phyloP scores from a whole-genome alignment of 352 stramenopile species.

The Phytophthora agathidicida region DNA sequence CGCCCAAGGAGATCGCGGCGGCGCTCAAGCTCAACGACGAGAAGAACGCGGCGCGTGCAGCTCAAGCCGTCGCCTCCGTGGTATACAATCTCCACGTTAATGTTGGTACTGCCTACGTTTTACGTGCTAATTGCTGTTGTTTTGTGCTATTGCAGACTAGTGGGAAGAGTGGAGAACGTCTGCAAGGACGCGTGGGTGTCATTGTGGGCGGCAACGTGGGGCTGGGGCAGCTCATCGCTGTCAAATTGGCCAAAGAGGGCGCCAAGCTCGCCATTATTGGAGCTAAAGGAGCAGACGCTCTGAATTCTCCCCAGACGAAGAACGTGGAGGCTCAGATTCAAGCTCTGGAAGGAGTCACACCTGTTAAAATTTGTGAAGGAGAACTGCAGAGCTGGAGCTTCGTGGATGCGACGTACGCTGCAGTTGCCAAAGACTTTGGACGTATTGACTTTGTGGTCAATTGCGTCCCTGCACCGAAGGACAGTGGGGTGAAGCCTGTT shows the following conservation, averaged over 20 bases:
- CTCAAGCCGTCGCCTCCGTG: conserved; percentile 66
- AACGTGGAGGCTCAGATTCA: conserved; percentile 50
- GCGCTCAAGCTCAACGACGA: conserved; percentile 75
- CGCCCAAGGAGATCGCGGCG: conserved; percentile 65
- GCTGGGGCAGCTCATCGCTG: conserved; percentile 63
- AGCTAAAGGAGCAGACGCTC: conserved; percentile 20
- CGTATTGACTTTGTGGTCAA: conserved; percentile 82
- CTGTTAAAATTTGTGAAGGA: conserved; percentile 47
- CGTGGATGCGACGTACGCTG: conserved; percentile 48
- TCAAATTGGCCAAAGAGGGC: conserved; percentile 68
- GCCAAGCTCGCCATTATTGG: conserved; percentile 61
- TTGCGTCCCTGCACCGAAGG: conserved; percentile 47
- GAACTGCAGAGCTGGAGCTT: conserved; percentile 62
- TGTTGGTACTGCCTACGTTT: background rate
- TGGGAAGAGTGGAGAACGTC: conserved; percentile 54
- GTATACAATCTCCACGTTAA: conserved; percentile 22
- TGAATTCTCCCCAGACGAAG: conserved; percentile 31
- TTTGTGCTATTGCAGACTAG: conserved; percentile 42
- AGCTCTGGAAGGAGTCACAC: conserved; percentile 14
- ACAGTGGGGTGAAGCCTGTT: conserved; percentile 37
- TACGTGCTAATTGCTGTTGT: conserved; percentile 8
- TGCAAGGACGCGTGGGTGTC: conserved; percentile 64
- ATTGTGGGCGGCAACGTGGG: conserved; percentile 66
- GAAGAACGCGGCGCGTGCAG: conserved; percentile 52
- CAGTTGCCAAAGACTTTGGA: conserved; percentile 48